Evolutionary conservation across 1,284 basidiomycete genomes (phyloP), one percentile per base, ranked within the genome.

Genomic region (Tylopilus sp.): DNA sequence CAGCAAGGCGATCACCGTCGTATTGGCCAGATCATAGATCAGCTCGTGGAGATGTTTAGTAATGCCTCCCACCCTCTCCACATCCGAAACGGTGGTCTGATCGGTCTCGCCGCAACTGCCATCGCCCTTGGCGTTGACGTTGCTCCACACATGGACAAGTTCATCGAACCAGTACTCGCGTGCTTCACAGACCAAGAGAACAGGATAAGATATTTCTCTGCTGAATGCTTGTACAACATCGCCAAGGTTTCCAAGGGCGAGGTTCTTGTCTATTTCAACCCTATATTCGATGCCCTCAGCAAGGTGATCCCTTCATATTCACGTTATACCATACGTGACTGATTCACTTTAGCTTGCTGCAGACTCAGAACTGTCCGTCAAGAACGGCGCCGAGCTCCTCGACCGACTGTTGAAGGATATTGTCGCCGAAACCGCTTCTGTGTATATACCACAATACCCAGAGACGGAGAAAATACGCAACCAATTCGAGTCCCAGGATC

Each of bases 171-270:
- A 2, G 80, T 99, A 26, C 77, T 99, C n/a, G 81, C 82, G 35
- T 98, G 96, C 71, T 98, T 99, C 69, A 82, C 86, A 55, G 97
- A 99, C 68, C 80, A 89, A 4, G 97, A 99, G 74, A 93, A 92
- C 69, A 83, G 94, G 65, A 92, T 99, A 55, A 82, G 96, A 41
- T 97, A 97, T 70, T 97, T 95, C 74, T 96, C 96, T 6, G 96
- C 94, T 52, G 96, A 99, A 68, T 95, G 92, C 65, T 76, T 99
- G 61, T 99, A 99, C 75, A 99, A 99, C 72, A 97, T 99, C 50
- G 89, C 90, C 30, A 97, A 99, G 71, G 95, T 98, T 7, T 97
- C 94, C 48, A 97, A 97, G 66, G 96, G 96, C 31, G 96, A 98
- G 71, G 89, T 98, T 35, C 73, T 99, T 53, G 85, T 97, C 18